Percentiles rank a stretch among this genome's conserved stretches.
Conservation (phyloP, 176 grass and related monocot genomes). For the Panicum miliaceum region DNA sequence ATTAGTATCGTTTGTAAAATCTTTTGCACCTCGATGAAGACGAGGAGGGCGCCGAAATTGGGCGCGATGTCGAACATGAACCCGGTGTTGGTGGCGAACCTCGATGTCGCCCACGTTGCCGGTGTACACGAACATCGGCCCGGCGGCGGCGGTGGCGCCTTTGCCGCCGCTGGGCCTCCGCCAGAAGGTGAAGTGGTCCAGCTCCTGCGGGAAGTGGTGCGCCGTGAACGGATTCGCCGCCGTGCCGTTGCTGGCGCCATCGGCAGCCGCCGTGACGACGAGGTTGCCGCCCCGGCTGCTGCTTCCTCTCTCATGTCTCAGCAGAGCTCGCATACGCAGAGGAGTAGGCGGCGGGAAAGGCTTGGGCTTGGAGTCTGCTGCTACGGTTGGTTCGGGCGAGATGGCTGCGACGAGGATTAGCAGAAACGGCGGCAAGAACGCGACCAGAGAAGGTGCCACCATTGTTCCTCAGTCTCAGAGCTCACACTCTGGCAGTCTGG, state of each 20-base stretch:
- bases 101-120: conserved; percentile 92
- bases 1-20: too few relatives aligned
- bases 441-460: neutral
- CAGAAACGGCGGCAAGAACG: neutral
- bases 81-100: conserved; percentile 79
- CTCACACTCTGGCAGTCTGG: too few relatives aligned
- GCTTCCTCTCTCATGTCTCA: neutral
- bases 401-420: neutral
- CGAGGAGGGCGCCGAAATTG: conserved; percentile 71
- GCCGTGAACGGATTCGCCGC: conserved; percentile 57
- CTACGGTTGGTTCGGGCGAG: neutral
- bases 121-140: conserved; percentile 90
- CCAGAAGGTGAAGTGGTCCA: conserved; percentile 99
- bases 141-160: neutral
- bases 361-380: neutral
- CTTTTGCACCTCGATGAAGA: conserved; percentile 90
- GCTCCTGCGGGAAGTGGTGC: conserved; percentile 87
- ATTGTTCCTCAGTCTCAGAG: neutral
- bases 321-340: conserved; percentile 26
- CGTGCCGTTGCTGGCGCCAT: neutral
- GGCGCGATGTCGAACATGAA: conserved; percentile 95
- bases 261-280: neutral
- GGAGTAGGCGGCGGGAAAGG: neutral
- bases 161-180: conserved; percentile 7
- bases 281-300: neutral